phyloP scores from a whole-genome alignment of 495 filamentous ascomycete species.

The Aspergillus conjunctus region DNA sequence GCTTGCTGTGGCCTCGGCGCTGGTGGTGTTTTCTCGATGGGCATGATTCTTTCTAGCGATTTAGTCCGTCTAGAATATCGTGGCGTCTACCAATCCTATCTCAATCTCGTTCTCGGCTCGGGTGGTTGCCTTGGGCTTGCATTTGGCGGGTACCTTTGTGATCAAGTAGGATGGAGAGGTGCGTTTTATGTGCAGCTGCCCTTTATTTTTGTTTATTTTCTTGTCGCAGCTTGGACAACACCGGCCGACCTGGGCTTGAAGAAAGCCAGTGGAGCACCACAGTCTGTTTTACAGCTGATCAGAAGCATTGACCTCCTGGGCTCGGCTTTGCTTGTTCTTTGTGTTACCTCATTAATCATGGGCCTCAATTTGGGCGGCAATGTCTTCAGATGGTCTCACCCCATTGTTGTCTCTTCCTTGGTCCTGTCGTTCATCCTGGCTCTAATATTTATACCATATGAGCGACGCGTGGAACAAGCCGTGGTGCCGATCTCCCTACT shows the following conservation, averaged over 20 bases:
- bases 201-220: slow-evolving; percentile 59
- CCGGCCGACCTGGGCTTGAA: slow-evolving; percentile 62
- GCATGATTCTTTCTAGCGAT: slow-evolving; percentile 72
- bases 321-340: slow-evolving; percentile 62
- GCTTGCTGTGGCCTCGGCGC: slow-evolving; percentile 75
- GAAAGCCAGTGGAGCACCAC: slow-evolving; percentile 42
- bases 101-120: slow-evolving; percentile 68
- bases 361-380: slow-evolving; percentile 81
- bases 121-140: slow-evolving; percentile 69
- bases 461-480: slow-evolving; percentile 60
- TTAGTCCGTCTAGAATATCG: slow-evolving; percentile 74
- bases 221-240: slow-evolving; percentile 57
- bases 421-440: slow-evolving; percentile 56
- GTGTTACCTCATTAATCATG: slow-evolving; percentile 68
- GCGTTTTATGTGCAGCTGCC: slow-evolving; percentile 71
- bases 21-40: slow-evolving; percentile 72
- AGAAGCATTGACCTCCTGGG: slow-evolving; percentile 69
- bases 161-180: slow-evolving; percentile 73
- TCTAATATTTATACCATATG: slow-evolving; percentile 62
- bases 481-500: slow-evolving; percentile 73
- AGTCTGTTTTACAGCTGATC: slow-evolving; percentile 59
- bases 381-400: slow-evolving; percentile 71
- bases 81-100: slow-evolving; percentile 73
- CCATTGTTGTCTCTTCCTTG: slow-evolving; percentile 66
- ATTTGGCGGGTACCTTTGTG: slow-evolving; percentile 72